These are phyloP conservation scores for Aspergillus sclerotioniger DNA, from an alignment of 495 filamentous ascomycete species.

Conservation along the genomic window DNA sequence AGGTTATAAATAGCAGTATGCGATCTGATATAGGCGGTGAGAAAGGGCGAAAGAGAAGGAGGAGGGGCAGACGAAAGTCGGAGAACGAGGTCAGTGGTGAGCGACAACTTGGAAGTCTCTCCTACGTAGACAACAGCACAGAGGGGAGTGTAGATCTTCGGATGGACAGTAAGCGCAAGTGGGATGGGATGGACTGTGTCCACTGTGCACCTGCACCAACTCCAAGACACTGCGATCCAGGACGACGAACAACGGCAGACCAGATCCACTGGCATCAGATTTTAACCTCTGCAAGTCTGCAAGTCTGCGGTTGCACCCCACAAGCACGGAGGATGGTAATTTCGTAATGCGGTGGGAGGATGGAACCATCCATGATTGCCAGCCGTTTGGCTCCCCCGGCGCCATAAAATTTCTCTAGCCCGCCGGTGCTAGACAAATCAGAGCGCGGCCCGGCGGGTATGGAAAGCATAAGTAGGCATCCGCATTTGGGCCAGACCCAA, in stretches of 20 bases:
- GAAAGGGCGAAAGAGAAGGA: background rate
- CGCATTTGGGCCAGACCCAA: conserved; percentile 32
- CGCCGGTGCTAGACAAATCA: conserved; percentile 19
- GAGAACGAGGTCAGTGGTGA: background rate
- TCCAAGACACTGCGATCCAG: background rate
- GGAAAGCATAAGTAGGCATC: conserved; percentile 20
- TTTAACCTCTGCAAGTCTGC: background rate
- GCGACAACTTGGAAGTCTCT: too few relatives aligned
- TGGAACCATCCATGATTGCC: conserved; percentile 10
- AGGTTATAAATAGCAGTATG: background rate
- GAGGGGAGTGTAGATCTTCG: background rate
- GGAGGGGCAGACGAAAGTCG: background rate
- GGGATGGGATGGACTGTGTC: background rate
- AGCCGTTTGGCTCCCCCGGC: conserved; percentile 11
- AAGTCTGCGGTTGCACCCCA: conserved; percentile 1
- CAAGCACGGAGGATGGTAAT: background rate
- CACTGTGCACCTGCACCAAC: background rate
- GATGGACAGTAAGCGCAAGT: too few relatives aligned
- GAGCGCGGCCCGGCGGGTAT: conserved; percentile 14
- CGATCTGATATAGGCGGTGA: background rate
- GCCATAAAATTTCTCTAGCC: conserved; percentile 12
- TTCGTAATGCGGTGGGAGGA: conserved; percentile 6
- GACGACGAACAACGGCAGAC: background rate
- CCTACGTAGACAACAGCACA: background rate
- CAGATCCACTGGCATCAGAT: background rate